phyloP scores from a whole-genome alignment of 148 eudicot species.

The Heliamphora exappendiculata region DNA sequence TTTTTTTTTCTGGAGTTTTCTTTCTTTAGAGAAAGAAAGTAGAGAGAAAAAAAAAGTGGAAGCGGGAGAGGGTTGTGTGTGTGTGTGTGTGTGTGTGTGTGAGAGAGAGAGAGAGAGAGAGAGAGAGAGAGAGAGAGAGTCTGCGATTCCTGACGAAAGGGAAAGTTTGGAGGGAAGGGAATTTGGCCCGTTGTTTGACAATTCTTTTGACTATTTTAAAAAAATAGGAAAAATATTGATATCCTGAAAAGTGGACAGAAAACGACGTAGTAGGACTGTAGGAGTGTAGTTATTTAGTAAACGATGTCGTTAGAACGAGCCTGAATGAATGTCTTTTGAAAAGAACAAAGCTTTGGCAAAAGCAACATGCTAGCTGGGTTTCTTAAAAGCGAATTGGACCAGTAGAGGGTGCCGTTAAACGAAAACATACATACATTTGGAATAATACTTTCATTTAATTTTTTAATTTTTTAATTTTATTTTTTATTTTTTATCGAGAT shows the following conservation, averaged over 20 bases:
- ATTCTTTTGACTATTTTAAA: conserved; percentile 19
- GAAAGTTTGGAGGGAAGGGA: conserved; percentile 21
- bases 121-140: neutral
- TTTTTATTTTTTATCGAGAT: too few species aligned
- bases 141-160: conserved; percentile 10
- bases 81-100: too few species aligned
- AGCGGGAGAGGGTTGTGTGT: too few species aligned
- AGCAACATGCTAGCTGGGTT: conserved; percentile 3
- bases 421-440: too few species aligned
- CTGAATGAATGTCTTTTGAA: neutral
- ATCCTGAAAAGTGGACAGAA: too few species aligned
- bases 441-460: too few species aligned
- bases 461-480: too few species aligned
- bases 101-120: neutral
- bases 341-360: neutral
- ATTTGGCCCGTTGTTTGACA: neutral
- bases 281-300: neutral
- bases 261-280: conserved; percentile 5
- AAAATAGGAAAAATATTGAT: neutral
- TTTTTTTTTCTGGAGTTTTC: too few species aligned
- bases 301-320: neutral
- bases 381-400: neutral
- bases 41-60: neutral
- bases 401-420: neutral
- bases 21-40: conserved; percentile 3